Conservation (phyloP, 2,329 filamentous ascomycete species). For the Sclerotinia borealis region DNA sequence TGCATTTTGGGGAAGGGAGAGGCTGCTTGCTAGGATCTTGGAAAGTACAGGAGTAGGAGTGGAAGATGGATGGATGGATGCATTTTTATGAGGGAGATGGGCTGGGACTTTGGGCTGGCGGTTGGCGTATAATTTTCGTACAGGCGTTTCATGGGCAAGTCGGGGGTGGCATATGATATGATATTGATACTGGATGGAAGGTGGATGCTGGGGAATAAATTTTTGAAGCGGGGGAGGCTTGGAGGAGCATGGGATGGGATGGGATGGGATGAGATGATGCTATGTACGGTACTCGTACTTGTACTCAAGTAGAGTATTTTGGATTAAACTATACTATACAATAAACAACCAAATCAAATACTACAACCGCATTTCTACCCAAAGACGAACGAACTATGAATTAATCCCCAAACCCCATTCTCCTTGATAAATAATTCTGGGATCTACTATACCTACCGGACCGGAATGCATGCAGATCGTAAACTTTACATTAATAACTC, state of each 20-base stretch:
- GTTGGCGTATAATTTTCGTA: slow-evolving; percentile 24
- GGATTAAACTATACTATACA: background rate
- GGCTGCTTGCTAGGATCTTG: background rate
- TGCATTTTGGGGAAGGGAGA: slow-evolving; percentile 9
- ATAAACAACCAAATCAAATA: slow-evolving; percentile 1
- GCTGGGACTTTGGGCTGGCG: slow-evolving; percentile 18
- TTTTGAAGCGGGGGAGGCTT: background rate
- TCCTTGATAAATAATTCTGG: too few relatives aligned
- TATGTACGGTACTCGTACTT: too few relatives aligned
- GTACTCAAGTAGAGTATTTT: background rate
- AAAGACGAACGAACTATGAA: too few relatives aligned
- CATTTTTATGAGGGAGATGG: slow-evolving; percentile 9
- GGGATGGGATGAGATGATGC: background rate
- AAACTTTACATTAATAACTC: too few relatives aligned
- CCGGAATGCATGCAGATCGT: too few relatives aligned
- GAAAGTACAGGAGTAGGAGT: slow-evolving; percentile 12
- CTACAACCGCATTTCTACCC: background rate
- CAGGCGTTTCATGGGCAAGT: slow-evolving; percentile 25
- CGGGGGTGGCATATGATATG: slow-evolving; percentile 24
- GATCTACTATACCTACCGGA: background rate
- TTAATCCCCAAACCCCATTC: background rate
- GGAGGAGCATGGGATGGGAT: slow-evolving; percentile 21
- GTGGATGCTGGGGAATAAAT: slow-evolving; percentile 13
- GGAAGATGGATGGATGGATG: slow-evolving; percentile 22
- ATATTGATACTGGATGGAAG: slow-evolving; percentile 8